Evolutionary conservation across 2,329 filamentous ascomycete genomes (phyloP), one percentile per base, ranked within the genome.

Genomic region (Trichoderma sp.): DNA sequence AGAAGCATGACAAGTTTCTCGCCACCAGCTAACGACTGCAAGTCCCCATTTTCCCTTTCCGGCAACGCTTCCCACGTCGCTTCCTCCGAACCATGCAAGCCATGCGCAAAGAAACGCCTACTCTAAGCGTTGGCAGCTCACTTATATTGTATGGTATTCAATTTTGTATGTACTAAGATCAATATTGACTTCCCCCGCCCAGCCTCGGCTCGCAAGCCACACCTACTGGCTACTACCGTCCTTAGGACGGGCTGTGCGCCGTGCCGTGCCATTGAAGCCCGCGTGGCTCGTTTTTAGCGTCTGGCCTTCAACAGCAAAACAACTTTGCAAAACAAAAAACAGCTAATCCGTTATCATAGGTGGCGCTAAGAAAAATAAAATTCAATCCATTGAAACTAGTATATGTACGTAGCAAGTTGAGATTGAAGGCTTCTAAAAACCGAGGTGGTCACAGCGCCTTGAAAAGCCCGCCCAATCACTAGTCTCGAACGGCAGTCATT

Each of bases 41-140:
- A 49, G 21, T 49, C 14, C 43, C n/a, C n/a, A 49, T 49, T 13
- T 49, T 21, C 43, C 43, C 31, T 14, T 55, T 63, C 13, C 61
- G 61, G 47, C 61, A 63, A 63, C 31, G 61, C 31, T 40, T 8
- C 61, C n/a, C 53, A 40, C 33, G 33, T 63, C 61, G 47, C 47
- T 35, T 49, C 16, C 47, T 55, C 61, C 61, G 61, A 49, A 33
- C 61, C 61, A 33, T 64, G 61, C 49, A 64, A 29, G 47, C 47
- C 31, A 53, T 10, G 47, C 60, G 43, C 60, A 35, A 35, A 35
- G 33, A 35, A 35, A 35, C 14, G 33, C 33, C 33, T 14, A 33
- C n/a, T n/a, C n/a, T n/a, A 33, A 33, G 31, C 8, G 31, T 33
- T 33, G 8, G 7, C 8, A 8, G 8, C 29, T 31, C 29, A 31